These are phyloP conservation scores for Cudoniella acicularis DNA, from an alignment of 495 filamentous ascomycete genomes.

Conservation along the genomic window DNA sequence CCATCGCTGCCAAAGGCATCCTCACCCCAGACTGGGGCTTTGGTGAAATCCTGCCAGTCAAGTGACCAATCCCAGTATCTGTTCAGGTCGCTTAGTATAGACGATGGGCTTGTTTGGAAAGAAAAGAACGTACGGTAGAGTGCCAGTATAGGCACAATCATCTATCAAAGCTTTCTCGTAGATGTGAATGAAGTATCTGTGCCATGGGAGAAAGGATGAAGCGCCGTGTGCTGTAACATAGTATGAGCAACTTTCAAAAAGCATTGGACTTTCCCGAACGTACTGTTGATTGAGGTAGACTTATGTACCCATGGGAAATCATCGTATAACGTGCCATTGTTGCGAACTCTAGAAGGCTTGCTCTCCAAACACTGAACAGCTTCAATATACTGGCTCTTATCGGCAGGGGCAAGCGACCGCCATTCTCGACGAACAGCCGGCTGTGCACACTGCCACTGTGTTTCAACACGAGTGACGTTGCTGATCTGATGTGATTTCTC, in stretches of 20 bases:
- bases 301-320: conserved; percentile 14
- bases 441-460: no score
- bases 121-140: no score
- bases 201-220: conserved; percentile 59
- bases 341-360: conserved; percentile 6
- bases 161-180: conserved; percentile 67
- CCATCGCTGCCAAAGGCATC: background rate
- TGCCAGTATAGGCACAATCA: conserved; percentile 31
- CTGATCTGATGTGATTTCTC: no score
- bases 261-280: no score
- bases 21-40: background rate
- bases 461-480: no score
- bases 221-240: no score
- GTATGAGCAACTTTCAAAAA: no score
- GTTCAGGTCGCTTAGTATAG: no score
- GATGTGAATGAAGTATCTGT: conserved; percentile 60
- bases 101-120: no score
- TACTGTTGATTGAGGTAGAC: no score
- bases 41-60: background rate
- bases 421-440: conserved; percentile 10
- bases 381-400: conserved; percentile 1
- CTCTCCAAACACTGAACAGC: conserved; percentile 10
- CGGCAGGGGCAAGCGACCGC: conserved; percentile 1
- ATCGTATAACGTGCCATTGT: conserved; percentile 6
- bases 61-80: conserved; percentile 8